Conservation (phyloP, 805 yeast species). For the Kodamaea sagamina region DNA sequence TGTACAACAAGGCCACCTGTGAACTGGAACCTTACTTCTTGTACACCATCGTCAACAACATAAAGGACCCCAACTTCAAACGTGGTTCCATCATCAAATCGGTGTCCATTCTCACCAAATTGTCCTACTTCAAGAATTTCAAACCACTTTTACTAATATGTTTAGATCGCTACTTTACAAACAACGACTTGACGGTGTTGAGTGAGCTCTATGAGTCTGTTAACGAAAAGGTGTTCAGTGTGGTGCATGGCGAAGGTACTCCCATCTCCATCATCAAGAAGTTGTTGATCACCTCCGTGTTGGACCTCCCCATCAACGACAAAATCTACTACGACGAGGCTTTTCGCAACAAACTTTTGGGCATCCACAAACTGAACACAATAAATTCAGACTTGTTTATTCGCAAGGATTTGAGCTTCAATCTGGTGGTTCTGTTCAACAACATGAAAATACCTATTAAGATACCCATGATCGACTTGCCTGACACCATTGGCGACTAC, state of each 20-base stretch:
- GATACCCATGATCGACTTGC: constrained; percentile 43
- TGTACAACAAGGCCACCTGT: constrained; percentile 32
- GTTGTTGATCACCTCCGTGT: constrained; percentile 41
- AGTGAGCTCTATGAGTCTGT: constrained; percentile 33
- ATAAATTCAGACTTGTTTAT: constrained; percentile 39
- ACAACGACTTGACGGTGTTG: constrained; percentile 22
- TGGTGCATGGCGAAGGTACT: constrained; percentile 17
- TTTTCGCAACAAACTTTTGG: constrained; percentile 39
- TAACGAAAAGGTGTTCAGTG: constrained; percentile 32
- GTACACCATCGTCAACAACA: constrained; percentile 54
- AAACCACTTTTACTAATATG: constrained; percentile 59
- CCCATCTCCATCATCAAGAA: constrained; percentile 35
- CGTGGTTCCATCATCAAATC: constrained; percentile 65
- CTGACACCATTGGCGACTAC: constrained; percentile 47
- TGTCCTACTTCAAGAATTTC: constrained; percentile 55
- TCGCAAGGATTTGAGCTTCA: constrained; percentile 45
- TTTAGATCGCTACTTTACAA: constrained; percentile 47
- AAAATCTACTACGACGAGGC: constrained; percentile 41
- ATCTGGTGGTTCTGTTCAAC: constrained; percentile 39
- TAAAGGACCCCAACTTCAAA: constrained; percentile 44
- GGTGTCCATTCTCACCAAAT: constrained; percentile 56
- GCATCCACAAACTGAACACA: constrained; percentile 24
- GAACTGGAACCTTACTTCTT: constrained; percentile 51
- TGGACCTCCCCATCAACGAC: constrained; percentile 45
- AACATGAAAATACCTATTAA: constrained; percentile 47